phyloP scores from a whole-genome alignment of 148 eudicot genomes.

The Vaccinium myrtillus region DNA sequence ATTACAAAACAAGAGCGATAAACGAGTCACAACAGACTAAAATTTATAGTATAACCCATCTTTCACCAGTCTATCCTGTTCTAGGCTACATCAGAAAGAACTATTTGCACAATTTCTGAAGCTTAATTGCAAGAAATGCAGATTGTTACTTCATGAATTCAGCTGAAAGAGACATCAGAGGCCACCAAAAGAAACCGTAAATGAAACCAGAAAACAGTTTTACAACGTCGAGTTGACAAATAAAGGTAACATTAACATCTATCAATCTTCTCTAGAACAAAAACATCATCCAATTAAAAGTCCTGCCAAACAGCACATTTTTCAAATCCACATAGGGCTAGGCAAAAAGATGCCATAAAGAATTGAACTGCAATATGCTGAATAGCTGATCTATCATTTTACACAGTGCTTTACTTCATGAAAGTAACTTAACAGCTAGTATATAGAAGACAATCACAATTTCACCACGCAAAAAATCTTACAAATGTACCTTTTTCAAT shows the following conservation, averaged over 20 bases:
- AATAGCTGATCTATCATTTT: constrained; percentile 5
- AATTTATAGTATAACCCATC: neutral
- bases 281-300: neutral
- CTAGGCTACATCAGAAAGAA: neutral
- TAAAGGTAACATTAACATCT: neutral
- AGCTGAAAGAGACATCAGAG: neutral
- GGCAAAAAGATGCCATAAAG: neutral
- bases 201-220: neutral
- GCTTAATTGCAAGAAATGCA: neutral
- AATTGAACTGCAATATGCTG: constrained; percentile 7
- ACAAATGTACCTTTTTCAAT: constrained; percentile 58
- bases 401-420: constrained; percentile 7
- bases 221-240: neutral
- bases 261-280: neutral
- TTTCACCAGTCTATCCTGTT: neutral
- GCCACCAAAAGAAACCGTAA: neutral
- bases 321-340: neutral
- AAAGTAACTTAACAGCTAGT: neutral
- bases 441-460: neutral
- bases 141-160: neutral
- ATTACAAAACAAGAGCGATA: neutral
- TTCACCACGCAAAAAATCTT: constrained; percentile 8
- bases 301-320: neutral
- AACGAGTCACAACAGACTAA: neutral
- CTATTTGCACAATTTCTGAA: neutral